A percentile compares a stretch with the other conserved stretches of the same genome.
Evolutionary conservation across 1,284 basidiomycete species (phyloP).

Genomic region (Polyporus tsugae): DNA sequence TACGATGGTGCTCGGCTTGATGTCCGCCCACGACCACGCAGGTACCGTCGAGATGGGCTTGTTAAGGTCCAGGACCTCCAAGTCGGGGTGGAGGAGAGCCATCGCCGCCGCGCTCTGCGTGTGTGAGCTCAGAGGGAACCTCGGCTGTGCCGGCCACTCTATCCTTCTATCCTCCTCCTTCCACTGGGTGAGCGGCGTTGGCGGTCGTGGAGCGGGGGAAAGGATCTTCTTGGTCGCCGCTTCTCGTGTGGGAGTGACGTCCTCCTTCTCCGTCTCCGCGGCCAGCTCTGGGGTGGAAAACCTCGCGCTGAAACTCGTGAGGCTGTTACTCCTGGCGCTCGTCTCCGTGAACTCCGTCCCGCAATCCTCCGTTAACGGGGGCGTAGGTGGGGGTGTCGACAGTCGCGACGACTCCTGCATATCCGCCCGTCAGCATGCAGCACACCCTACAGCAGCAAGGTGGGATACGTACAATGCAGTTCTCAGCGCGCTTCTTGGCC

Average conservation of each 20-base stretch:
- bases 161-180: not conserved
- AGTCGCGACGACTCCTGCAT: constrained; percentile 8
- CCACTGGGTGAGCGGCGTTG: not conserved
- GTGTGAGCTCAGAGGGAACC: constrained; percentile 15
- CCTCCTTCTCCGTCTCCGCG: not conserved
- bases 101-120: constrained; percentile 8
- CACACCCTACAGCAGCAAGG: not conserved
- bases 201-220: not conserved
- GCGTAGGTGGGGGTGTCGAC: constrained; percentile 17
- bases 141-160: not conserved
- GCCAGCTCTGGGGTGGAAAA: constrained; percentile 4
- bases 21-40: constrained; percentile 10
- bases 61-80: constrained; percentile 14
- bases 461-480: constrained; percentile 23
- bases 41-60: constrained; percentile 9
- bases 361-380: constrained; percentile 11
- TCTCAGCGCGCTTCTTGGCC: constrained; percentile 33
- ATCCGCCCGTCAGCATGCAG: not conserved
- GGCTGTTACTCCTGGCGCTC: constrained; percentile 10
- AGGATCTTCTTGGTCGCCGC: not conserved
- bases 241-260: not conserved
- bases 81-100: constrained; percentile 5
- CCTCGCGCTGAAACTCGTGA: not conserved
- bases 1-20: not conserved
- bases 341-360: constrained; percentile 15